Base-by-base conservation (phyloP, 768 basidiomycete species). In the Lactarius sp. region DNA sequence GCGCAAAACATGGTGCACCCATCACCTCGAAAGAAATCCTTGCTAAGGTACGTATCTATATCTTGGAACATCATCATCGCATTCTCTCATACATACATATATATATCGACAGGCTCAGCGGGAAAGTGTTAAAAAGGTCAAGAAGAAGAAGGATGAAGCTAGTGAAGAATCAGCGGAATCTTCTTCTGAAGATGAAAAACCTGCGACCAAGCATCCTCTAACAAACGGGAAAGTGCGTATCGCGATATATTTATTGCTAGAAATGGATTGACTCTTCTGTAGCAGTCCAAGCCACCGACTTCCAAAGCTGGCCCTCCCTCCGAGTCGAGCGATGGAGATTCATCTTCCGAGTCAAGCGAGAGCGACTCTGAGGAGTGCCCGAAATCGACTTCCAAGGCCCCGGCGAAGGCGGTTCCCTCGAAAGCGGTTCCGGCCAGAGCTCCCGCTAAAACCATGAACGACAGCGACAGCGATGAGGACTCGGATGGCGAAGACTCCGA, bases 21-120 rank as follows among this genome's bases (percentile, higher is more conserved):
- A 66, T 69, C 16, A 77, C 78, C 4, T 74, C 79, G 14, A 80
- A 76, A 65, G 77, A 78, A 55, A 78, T 78, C 27, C 70, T 79
- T 0, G 77, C 75, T 14, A 82, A 78, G 68, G 78, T 67, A 56
- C 31, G 47, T 63, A 34, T 56, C 12, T 44, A 34, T 62, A 12
- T 37, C 44, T 36, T n/a, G 22, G 42, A 18, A 18, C 34, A 50
- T 13, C 4, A 50, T 13, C 4, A 44, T 56, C 4, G 18, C 14
- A 31, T 50, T n/a, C 18, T 39, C 10, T 58, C 31, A 57, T 14
- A 36, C 46, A 22, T 46, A 12, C 20, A 34, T 12, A 27, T 22
- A 22, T 27, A 8, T 36, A 10, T 50, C 4, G 13, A 37, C 10
- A 65, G 65, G 55, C 42, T 8, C 47, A 27, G 20, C 22, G 3